Evolutionary conservation across 495 filamentous ascomycete genomes (phyloP).

Genomic region (Talaromyces adpressus): DNA sequence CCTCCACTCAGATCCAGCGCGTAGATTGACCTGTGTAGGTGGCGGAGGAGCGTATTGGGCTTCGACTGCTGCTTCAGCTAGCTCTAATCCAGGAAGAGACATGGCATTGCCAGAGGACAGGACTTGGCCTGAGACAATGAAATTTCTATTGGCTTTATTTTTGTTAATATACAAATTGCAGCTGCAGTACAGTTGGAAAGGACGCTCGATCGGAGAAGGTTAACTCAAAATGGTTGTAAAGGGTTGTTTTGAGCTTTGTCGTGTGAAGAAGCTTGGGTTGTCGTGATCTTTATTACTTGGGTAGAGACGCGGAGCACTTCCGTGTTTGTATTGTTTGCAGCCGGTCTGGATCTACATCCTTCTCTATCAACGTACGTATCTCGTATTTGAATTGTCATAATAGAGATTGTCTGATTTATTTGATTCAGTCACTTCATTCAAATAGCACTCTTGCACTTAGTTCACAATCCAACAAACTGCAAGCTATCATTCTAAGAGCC

Average conservation of each 20-base stretch:
- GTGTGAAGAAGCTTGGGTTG: background rate
- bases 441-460: background rate
- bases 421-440: background rate
- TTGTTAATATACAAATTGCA: background rate
- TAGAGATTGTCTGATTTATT: background rate
- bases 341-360: background rate
- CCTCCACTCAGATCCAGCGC: conserved; percentile 68
- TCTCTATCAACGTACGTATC: background rate
- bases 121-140: background rate
- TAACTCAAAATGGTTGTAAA: background rate
- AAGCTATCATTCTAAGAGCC: background rate
- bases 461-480: background rate
- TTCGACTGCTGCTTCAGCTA: conserved; percentile 36
- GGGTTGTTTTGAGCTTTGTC: background rate
- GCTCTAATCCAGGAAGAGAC: conserved; percentile 43
- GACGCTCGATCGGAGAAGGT: background rate
- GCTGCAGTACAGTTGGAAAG: background rate
- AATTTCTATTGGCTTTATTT: background rate
- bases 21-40: conserved; percentile 38
- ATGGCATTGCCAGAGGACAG: conserved; percentile 21
- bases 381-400: no score
- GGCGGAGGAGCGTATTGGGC: conserved; percentile 30
- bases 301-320: background rate
- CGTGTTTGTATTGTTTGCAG: conserved; percentile 5
- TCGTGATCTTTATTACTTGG: background rate